These are phyloP conservation scores for Kwoniella botswanensis DNA, from an alignment of 768 basidiomycete genomes.

Conservation along the genomic window DNA sequence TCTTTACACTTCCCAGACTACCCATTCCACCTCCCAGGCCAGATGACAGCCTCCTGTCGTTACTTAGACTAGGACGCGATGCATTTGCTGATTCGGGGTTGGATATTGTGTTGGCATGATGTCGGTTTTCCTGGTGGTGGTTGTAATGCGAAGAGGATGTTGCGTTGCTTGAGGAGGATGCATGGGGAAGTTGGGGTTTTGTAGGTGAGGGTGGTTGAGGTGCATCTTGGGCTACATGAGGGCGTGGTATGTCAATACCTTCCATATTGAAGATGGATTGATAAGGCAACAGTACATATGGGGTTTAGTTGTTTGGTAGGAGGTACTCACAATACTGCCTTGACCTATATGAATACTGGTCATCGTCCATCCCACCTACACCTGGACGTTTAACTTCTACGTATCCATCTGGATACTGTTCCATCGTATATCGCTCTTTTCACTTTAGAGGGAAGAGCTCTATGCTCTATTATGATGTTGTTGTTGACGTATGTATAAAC, in stretches of 20 bases:
- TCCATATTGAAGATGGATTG: too few species aligned
- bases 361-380: slow-evolving; percentile 17
- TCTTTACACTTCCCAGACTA: slow-evolving; percentile 28
- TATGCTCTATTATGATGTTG: background rate
- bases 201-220: slow-evolving; percentile 26
- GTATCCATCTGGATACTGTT: slow-evolving; percentile 31
- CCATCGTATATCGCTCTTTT: slow-evolving; percentile 12
- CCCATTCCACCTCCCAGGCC: slow-evolving; percentile 32
- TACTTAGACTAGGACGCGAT: slow-evolving; percentile 19
- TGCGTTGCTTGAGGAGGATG: slow-evolving; percentile 31
- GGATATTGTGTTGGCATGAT: slow-evolving; percentile 10
- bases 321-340: slow-evolving; percentile 25
- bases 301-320: background rate
- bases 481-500: background rate
- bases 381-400: slow-evolving; percentile 35
- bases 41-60: slow-evolving; percentile 33
- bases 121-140: slow-evolving; percentile 9
- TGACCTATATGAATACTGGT: slow-evolving; percentile 21
- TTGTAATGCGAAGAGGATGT: slow-evolving; percentile 9
- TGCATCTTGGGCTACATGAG: slow-evolving; percentile 16
- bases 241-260: too few species aligned
- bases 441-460: background rate
- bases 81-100: background rate
- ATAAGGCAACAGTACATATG: too few species aligned
- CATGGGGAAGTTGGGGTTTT: slow-evolving; percentile 30